Percentiles rank a stretch among this genome's conserved stretches.
Conservation (phyloP, 2,329 filamentous ascomycete species). For the Beauveria sp. region DNA sequence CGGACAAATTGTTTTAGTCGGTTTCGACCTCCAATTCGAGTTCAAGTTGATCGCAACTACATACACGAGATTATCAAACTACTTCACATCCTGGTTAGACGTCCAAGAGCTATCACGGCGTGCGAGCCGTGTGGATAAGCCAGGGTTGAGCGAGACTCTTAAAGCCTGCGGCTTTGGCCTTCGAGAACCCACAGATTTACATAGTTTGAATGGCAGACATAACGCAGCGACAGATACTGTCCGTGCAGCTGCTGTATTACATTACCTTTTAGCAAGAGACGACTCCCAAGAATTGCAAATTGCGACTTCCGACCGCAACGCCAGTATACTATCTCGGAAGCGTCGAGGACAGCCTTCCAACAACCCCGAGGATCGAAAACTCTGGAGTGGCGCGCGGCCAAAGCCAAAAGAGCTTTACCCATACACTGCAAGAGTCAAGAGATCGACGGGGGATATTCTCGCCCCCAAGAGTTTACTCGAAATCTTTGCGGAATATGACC, state of each 20-base stretch:
- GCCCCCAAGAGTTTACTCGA: background rate
- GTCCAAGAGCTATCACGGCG: background rate
- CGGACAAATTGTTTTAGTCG: background rate
- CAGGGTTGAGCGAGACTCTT: background rate
- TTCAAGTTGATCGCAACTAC: background rate
- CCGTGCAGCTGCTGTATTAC: background rate
- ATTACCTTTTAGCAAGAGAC: background rate
- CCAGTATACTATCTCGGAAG: background rate
- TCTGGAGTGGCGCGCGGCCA: background rate
- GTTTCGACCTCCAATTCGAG: background rate
- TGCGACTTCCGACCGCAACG: background rate
- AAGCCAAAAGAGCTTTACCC: constrained; percentile 4
- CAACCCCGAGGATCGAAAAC: background rate
- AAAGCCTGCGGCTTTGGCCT: background rate
- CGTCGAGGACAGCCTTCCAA: background rate
- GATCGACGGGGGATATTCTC: background rate
- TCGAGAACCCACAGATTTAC: background rate
- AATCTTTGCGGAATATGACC: background rate
- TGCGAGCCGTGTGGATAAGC: background rate
- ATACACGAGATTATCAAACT: background rate
- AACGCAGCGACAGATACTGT: background rate
- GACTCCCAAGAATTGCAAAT: background rate
- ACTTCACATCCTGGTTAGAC: constrained; percentile 6
- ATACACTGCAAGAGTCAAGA: background rate
- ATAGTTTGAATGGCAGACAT: background rate